Evolutionary conservation across 1,284 basidiomycete genomes (phyloP).

Genomic region (Phylloboletellus chloephorus): DNA sequence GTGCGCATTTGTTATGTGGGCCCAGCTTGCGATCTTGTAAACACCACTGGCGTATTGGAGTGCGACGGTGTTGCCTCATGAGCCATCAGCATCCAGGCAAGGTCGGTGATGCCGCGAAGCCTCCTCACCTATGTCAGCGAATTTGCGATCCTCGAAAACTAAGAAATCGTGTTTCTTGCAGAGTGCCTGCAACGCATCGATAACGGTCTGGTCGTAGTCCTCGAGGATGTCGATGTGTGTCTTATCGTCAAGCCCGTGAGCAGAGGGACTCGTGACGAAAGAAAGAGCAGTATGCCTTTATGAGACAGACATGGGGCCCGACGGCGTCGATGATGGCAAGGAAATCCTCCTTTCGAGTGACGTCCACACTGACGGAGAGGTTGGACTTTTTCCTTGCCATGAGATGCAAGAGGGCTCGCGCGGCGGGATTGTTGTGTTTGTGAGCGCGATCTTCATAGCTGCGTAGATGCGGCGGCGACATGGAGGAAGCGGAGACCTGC

Average conservation of each 20-base stretch:
- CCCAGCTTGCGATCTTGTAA: conserved; percentile 93
- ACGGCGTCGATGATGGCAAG: conserved; percentile 85
- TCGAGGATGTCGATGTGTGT: conserved; percentile 96
- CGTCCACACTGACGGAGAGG: conserved; percentile 94
- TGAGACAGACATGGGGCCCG: conserved; percentile 84
- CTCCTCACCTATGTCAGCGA: conserved; percentile 91
- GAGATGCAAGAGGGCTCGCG: conserved; percentile 70
- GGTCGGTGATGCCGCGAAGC: not conserved
- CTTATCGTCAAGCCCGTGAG: conserved; percentile 42
- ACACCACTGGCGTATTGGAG: conserved; percentile 93
- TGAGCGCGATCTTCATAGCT: conserved; percentile 65
- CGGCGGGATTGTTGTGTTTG: conserved; percentile 68
- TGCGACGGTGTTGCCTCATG: conserved; percentile 93
- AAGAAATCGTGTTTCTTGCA: conserved; percentile 86
- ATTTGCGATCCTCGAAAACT: conserved; percentile 98
- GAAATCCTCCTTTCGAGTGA: conserved; percentile 77
- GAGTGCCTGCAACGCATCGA: conserved; percentile 67
- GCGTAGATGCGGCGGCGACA: conserved; percentile 40
- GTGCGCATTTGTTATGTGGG: conserved; percentile 97
- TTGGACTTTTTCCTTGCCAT: conserved; percentile 91
- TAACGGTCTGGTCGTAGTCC: conserved; percentile 79
- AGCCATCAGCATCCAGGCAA: conserved; percentile 3
- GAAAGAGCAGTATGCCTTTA: conserved; percentile 64
- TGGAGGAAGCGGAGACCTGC: conserved; percentile 18
- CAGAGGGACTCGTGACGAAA: conserved; percentile 19